phyloP scores from a whole-genome alignment of 2,329 filamentous ascomycete species.

The Ascochyta rabiei region DNA sequence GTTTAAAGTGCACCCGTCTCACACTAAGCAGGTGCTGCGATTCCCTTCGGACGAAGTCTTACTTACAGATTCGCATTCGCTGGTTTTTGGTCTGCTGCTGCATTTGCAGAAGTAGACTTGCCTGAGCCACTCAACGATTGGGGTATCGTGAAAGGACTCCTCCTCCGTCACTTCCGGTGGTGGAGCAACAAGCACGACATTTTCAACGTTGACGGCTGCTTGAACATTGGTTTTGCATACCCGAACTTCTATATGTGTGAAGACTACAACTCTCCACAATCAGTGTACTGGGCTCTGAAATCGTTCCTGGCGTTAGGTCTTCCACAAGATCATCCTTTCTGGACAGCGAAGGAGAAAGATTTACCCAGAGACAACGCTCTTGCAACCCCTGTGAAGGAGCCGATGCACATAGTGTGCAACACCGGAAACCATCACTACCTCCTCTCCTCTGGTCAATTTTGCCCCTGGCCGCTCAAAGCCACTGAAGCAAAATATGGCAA shows the following conservation, averaged over 20 bases:
- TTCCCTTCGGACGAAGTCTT: conserved; percentile 59
- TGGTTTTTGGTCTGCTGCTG: conserved; percentile 56
- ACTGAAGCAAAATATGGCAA: conserved; percentile 47
- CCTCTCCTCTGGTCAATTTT: conserved; percentile 42
- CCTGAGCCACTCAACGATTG: conserved; percentile 47
- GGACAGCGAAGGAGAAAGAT: conserved; percentile 53
- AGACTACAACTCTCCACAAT: conserved; percentile 64
- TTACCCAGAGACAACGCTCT: conserved; percentile 13
- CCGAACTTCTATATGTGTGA: conserved; percentile 63
- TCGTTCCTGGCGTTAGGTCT: conserved; percentile 54
- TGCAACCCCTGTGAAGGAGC: conserved; percentile 19
- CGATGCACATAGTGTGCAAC: conserved; percentile 57
- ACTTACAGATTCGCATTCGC: conserved; percentile 60
- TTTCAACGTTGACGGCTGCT: conserved; percentile 57
- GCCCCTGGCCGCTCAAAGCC: conserved; percentile 45
- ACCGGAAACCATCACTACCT: conserved; percentile 40
- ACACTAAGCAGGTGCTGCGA: conserved; percentile 51
- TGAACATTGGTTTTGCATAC: conserved; percentile 56
- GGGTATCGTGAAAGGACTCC: conserved; percentile 56
- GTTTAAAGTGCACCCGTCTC: neutral
- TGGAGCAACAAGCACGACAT: conserved; percentile 53
- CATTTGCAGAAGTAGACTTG: conserved; percentile 52
- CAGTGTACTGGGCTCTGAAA: conserved; percentile 62
- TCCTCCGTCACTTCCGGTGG: conserved; percentile 59
- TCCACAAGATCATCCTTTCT: conserved; percentile 51